Evolutionary conservation across 495 filamentous ascomycete genomes (phyloP).

Genomic region (Aspergillus diversus): DNA sequence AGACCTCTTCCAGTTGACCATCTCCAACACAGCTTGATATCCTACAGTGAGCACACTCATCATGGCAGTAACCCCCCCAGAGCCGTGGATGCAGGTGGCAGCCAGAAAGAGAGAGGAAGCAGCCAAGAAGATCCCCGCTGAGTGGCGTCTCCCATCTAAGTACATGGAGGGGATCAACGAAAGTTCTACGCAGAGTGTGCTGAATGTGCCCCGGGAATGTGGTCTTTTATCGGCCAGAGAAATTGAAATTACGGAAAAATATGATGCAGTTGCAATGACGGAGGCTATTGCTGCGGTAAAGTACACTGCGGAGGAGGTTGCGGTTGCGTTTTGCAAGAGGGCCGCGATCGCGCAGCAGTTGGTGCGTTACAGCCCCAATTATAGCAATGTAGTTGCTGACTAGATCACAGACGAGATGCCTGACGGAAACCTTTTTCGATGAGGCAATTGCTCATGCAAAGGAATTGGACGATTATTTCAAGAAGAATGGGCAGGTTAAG

Average conservation of each 20-base stretch:
- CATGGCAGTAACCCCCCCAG: neutral
- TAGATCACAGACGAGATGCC: slow-evolving; percentile 34
- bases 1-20: neutral
- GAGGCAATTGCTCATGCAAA: slow-evolving; percentile 39
- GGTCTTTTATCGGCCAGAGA: slow-evolving; percentile 40
- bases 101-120: slow-evolving; percentile 29
- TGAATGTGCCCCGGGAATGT: slow-evolving; percentile 24
- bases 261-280: slow-evolving; percentile 50
- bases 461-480: slow-evolving; percentile 47
- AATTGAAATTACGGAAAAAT: slow-evolving; percentile 54
- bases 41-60: neutral
- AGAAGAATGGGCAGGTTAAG: slow-evolving; percentile 38
- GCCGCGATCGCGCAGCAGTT: slow-evolving; percentile 40
- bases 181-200: slow-evolving; percentile 2
- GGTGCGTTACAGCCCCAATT: slow-evolving; percentile 7
- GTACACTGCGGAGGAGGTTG: slow-evolving; percentile 47
- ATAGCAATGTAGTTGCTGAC: neutral
- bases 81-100: slow-evolving; percentile 28
- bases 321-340: slow-evolving; percentile 53
- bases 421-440: slow-evolving; percentile 45
- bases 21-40: neutral
- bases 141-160: slow-evolving; percentile 27
- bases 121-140: slow-evolving; percentile 30
- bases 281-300: slow-evolving; percentile 28
- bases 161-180: neutral